phyloP scores from a whole-genome alignment of 169 alveolate genomes.

The Cryptosporidium sp. region DNA sequence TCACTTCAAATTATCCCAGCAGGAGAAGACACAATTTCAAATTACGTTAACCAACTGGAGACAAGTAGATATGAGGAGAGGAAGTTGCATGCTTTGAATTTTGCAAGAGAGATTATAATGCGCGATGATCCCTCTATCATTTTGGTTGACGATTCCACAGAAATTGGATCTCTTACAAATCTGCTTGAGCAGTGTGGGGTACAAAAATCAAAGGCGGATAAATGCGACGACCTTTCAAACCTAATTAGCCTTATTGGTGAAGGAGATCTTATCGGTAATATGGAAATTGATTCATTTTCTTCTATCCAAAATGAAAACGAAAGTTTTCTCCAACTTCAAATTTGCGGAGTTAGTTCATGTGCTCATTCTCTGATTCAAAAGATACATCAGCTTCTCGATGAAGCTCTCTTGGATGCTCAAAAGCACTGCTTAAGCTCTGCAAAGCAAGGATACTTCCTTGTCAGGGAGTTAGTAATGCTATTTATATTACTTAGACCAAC shows the following conservation, averaged over 20 bases:
- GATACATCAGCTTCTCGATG: slow-evolving; percentile 54
- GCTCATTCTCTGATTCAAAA: slow-evolving; percentile 52
- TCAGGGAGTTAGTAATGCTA: slow-evolving; percentile 61
- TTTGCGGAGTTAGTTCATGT: slow-evolving; percentile 65
- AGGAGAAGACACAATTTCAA: slow-evolving; percentile 47
- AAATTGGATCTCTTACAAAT: slow-evolving; percentile 60
- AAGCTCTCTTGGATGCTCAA: slow-evolving; percentile 47
- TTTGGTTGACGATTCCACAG: slow-evolving; percentile 74
- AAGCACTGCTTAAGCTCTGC: slow-evolving; percentile 45
- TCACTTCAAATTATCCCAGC: slow-evolving; percentile 64
- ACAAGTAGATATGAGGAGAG: slow-evolving; percentile 73
- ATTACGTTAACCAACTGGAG: slow-evolving; percentile 50
- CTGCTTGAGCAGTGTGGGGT: slow-evolving; percentile 73
- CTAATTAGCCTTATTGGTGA: slow-evolving; percentile 31
- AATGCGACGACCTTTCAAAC: slow-evolving; percentile 13
- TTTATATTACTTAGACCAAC: slow-evolving; percentile 63
- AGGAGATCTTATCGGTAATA: slow-evolving; percentile 18
- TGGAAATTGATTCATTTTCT: slow-evolving; percentile 4
- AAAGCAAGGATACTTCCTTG: slow-evolving; percentile 68
- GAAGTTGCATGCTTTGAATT: slow-evolving; percentile 30
- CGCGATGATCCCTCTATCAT: slow-evolving; percentile 67
- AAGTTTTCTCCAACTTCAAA: slow-evolving; percentile 55
- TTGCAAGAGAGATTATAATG: slow-evolving; percentile 50
- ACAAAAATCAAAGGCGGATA: slow-evolving; percentile 34
- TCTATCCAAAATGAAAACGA: slow-evolving; percentile 59